A percentile compares a stretch with the other conserved stretches of the same genome.
Evolutionary conservation across 2,329 filamentous ascomycete genomes (phyloP).

Genomic region (Aspergillus eucalypticola): DNA sequence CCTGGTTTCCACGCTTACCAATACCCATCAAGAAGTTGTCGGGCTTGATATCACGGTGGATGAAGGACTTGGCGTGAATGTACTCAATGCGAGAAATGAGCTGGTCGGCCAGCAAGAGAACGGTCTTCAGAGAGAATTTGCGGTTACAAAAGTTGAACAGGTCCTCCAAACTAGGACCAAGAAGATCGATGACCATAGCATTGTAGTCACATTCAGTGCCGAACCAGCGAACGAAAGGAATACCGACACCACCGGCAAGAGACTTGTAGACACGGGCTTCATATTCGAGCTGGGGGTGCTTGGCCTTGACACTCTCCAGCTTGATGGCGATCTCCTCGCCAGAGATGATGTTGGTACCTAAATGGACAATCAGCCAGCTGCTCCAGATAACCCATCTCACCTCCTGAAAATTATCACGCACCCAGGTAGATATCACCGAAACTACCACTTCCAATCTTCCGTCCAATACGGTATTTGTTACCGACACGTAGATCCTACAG

Average conservation of each 20-base stretch:
- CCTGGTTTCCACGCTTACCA: slow-evolving; percentile 97
- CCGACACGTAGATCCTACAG: slow-evolving; percentile 97
- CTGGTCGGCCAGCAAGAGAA: slow-evolving; percentile 93
- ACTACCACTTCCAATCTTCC: slow-evolving; percentile 96
- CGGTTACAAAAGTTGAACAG: slow-evolving; percentile 99
- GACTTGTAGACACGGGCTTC: slow-evolving; percentile 87
- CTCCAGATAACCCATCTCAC: background rate
- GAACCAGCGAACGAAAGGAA: slow-evolving; percentile 99
- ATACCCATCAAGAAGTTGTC: slow-evolving; percentile 99
- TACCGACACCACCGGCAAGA: slow-evolving; percentile 93
- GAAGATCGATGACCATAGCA: slow-evolving; percentile 97
- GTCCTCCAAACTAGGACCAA: slow-evolving; percentile 93
- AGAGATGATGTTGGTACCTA: slow-evolving; percentile 98
- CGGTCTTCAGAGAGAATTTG: slow-evolving; percentile 98
- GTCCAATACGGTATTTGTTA: slow-evolving; percentile 99
- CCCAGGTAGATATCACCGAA: slow-evolving; percentile 98
- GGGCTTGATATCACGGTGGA: slow-evolving; percentile 99
- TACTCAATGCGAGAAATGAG: slow-evolving; percentile 99
- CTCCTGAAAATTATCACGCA: slow-evolving; percentile 41
- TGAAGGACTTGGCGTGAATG: slow-evolving; percentile 99
- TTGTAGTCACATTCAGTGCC: slow-evolving; percentile 99
- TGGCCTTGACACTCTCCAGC: slow-evolving; percentile 98
- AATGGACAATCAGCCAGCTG: slow-evolving; percentile 14
- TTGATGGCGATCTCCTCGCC: slow-evolving; percentile 99
- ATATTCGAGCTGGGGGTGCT: slow-evolving; percentile 98